These are phyloP conservation scores for Salix koriyanagi DNA, from an alignment of 345 rosid genomes.

Conservation along the genomic window DNA sequence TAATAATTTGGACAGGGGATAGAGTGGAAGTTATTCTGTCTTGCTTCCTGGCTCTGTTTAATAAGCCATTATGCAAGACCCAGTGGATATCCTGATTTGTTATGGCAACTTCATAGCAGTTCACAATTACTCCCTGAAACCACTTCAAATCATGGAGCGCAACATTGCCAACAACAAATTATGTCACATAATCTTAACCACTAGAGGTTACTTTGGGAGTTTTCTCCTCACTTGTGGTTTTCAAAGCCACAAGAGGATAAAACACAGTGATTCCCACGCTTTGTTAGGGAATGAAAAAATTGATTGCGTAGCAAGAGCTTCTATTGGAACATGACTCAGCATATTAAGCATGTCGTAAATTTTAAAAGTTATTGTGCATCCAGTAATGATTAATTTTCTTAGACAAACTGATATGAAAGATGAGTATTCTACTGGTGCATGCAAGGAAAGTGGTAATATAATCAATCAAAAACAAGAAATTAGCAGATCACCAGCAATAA, in stretches of 20 bases:
- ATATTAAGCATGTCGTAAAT: background rate
- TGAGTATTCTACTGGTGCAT: background rate
- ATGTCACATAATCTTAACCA: background rate
- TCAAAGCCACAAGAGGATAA: background rate
- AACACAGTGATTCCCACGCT: background rate
- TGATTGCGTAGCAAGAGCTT: background rate
- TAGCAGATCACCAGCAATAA: background rate
- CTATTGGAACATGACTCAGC: background rate
- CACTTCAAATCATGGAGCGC: background rate
- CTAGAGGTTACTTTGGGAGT: background rate
- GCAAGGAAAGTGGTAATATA: background rate
- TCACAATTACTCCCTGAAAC: background rate
- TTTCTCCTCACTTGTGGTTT: background rate
- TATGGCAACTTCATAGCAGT: background rate
- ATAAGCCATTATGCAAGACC: background rate
- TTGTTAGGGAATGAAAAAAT: background rate
- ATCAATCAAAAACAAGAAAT: constrained; percentile 9
- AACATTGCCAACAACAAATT: background rate
- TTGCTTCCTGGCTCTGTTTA: background rate
- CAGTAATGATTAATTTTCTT: background rate
- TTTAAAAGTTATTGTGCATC: background rate
- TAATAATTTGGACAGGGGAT: background rate
- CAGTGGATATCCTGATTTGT: background rate
- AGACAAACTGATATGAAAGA: background rate
- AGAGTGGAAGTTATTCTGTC: background rate